Base-by-base conservation (phyloP, 805 yeast genomes). In the Jamesozyma rosinii region DNA sequence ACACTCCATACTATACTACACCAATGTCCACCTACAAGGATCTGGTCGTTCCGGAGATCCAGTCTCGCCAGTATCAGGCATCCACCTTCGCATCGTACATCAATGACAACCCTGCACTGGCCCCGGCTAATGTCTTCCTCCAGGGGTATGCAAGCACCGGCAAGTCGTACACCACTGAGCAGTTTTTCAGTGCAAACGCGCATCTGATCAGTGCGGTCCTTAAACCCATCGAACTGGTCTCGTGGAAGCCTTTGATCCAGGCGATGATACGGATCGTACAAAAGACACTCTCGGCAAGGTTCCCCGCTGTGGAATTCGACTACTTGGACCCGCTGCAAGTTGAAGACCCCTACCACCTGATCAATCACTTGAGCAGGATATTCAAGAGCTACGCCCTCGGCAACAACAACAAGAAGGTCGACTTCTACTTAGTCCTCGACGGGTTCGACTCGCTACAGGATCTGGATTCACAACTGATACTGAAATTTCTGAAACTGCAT, bases 371-470 rank as follows among this genome's bases (percentile, higher is more conserved):
- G 41, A 43, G 47, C 5, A 41, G 26, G 14, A 41, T 35, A 26
- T 53, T 19, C 46, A 18, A 14, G 3, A 18, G n/a, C 27, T 43
- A 42, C 26, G 18, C 32, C 4, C 29, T 8, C 10, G 29, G 10
- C 11, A 6, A 24, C 10, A 24, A 24, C 11, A 13, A 19, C n/a
- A 29, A 5, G 14, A 27, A 20, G 13, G 20, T 34, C 4, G 53
- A 44, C 38, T 41, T 55, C 14, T 55, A 44, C 37, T 42, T 61
- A n/a, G 43, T 59, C 2, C 47, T 53, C 30, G 66, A 62, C 50
- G 64, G 64, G 11, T 49, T 62, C 20, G 65, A 62, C 40, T 49
- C 49, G 24, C 44, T 61, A n/a, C 58, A 57, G 37, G 64, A 62
- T 44, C 37, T 62, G 9, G 64, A 62, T 43, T 57, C 58, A 3